These are phyloP conservation scores for Trypanosoma caninum DNA, from an alignment of 208 protist species.

Conservation along the genomic window DNA sequence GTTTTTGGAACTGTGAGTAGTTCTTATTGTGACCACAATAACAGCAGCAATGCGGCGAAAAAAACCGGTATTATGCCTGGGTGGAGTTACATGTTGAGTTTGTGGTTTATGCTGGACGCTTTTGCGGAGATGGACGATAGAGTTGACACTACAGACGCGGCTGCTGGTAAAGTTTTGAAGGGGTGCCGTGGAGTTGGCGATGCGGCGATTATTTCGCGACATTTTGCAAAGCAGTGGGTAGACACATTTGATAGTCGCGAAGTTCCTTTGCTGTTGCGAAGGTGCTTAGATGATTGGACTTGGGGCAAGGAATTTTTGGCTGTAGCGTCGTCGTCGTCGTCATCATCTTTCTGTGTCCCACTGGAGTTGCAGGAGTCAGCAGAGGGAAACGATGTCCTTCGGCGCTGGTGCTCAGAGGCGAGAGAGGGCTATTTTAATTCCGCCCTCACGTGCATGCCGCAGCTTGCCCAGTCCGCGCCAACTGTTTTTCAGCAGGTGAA, in stretches of 20 bases:
- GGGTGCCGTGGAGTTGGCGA: too few species aligned
- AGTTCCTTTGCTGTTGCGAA: slow-evolving; percentile 9
- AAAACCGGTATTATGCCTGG: not conserved
- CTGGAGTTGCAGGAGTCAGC: slow-evolving; percentile 14
- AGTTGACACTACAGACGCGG: not conserved
- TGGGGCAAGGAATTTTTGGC: too few species aligned
- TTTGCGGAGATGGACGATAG: slow-evolving; percentile 7
- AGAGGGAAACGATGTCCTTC: slow-evolving; percentile 20
- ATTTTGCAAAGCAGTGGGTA: slow-evolving; percentile 15
- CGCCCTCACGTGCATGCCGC: not conserved
- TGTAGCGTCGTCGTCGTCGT: too few species aligned
- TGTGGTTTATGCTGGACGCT: slow-evolving; percentile 24
- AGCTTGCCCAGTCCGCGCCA: not conserved
- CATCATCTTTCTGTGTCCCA: not conserved
- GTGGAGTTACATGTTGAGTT: slow-evolving; percentile 23
- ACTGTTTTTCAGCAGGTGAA: slow-evolving; percentile 16
- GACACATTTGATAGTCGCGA: slow-evolving; percentile 3
- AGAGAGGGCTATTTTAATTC: slow-evolving; percentile 9
- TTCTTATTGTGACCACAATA: not conserved
- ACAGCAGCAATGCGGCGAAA: not conserved
- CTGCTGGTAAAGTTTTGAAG: not conserved
- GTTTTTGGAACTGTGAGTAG: too few species aligned
- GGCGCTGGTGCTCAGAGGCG: slow-evolving; percentile 20
- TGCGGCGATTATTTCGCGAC: not conserved
- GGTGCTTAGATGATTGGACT: not conserved